Percentiles rank a stretch among this genome's conserved stretches.
Evolutionary conservation across 163 green algal genomes (phyloP).

Genomic region (Volvox carteri): DNA sequence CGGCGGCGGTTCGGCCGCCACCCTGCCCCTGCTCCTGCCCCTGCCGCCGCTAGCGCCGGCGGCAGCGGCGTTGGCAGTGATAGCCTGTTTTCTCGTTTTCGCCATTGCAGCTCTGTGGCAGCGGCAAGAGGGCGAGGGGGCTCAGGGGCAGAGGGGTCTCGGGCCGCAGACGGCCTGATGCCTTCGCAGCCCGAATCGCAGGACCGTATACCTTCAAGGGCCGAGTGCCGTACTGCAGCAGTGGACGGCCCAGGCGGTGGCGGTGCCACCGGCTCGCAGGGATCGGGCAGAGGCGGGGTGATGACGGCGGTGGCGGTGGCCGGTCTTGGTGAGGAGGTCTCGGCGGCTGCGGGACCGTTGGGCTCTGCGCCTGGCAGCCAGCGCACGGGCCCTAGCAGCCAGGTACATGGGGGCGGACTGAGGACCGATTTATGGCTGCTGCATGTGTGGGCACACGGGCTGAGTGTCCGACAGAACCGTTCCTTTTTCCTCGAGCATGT

Average conservation of each 20-base stretch:
- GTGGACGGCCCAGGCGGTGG: too few species aligned
- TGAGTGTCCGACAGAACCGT: too few species aligned
- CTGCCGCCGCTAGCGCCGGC: background rate
- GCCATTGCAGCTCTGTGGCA: background rate
- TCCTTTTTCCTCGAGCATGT: too few species aligned
- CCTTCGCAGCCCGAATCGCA: too few species aligned
- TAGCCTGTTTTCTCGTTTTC: conserved; percentile 38
- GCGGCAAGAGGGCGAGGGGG: background rate
- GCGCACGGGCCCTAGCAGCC: background rate
- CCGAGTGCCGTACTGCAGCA: too few species aligned
- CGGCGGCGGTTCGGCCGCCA: background rate
- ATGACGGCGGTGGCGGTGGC: background rate
- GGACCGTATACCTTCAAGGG: too few species aligned
- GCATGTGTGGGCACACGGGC: too few species aligned
- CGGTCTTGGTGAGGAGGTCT: background rate
- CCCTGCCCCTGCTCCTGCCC: too few species aligned
- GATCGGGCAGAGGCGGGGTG: too few species aligned
- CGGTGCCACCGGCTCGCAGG: too few species aligned
- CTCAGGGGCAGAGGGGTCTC: too few species aligned
- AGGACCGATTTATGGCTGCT: too few species aligned
- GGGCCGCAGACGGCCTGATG: background rate
- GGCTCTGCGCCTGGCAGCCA: background rate
- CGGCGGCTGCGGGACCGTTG: background rate
- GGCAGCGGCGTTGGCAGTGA: background rate
- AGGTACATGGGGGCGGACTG: background rate